A percentile compares a stretch with the other conserved stretches of the same genome.
phyloP scores from a whole-genome alignment of 1,284 basidiomycete species.

The Chiua sp. region DNA sequence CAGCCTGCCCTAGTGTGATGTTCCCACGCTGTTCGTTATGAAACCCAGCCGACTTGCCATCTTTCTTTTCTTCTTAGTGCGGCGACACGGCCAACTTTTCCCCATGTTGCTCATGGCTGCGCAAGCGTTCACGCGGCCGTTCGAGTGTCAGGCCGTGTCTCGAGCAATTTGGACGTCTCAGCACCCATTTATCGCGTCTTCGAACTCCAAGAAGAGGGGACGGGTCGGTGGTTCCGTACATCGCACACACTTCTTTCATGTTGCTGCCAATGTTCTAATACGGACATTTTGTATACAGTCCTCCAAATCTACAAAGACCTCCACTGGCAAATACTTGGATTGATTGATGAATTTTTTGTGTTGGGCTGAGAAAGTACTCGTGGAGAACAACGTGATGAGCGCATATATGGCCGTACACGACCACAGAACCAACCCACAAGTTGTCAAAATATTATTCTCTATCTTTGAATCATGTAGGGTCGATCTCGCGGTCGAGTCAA shows the following conservation, averaged over 20 bases:
- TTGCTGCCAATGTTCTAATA: neutral
- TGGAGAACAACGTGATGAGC: too few relatives aligned
- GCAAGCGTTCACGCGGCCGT: slow-evolving; percentile 61
- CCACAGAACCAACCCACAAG: too few relatives aligned
- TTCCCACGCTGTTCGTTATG: slow-evolving; percentile 30
- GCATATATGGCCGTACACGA: too few relatives aligned
- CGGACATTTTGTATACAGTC: neutral
- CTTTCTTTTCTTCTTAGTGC: slow-evolving; percentile 57
- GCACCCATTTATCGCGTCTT: slow-evolving; percentile 67
- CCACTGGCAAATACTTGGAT: too few relatives aligned
- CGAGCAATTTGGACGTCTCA: slow-evolving; percentile 78
- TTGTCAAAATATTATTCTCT: too few relatives aligned
- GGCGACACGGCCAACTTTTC: slow-evolving; percentile 78
- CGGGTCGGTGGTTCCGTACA: slow-evolving; percentile 85
- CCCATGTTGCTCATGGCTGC: slow-evolving; percentile 88
- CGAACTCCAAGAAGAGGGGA: slow-evolving; percentile 49
- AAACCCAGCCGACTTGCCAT: neutral
- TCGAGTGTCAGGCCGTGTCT: slow-evolving; percentile 87
- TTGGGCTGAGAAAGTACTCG: too few relatives aligned
- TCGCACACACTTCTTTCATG: neutral
- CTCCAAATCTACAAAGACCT: too few relatives aligned
- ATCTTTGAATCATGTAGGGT: neutral
- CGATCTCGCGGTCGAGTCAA: neutral
- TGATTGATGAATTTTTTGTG: too few relatives aligned
- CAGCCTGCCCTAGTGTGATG: slow-evolving; percentile 35